Base-by-base conservation (phyloP, 2,329 filamentous ascomycete genomes). In the Lasiodiplodia citricola region DNA sequence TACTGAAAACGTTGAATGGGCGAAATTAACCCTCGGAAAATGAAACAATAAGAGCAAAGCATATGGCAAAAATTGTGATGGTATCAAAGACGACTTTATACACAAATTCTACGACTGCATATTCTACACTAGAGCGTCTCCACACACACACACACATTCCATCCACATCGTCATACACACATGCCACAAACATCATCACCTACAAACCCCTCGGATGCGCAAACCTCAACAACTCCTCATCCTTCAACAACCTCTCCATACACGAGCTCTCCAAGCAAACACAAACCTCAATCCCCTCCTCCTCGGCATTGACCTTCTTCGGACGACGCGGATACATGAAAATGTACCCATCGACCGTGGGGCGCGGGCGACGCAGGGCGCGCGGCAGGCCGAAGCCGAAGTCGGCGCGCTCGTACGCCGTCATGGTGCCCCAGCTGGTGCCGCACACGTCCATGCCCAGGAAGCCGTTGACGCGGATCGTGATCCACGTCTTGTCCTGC, bases 381-480 rank as follows among this genome's bases (percentile, higher is more conserved):
- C 50, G 62, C 7, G 73, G 75, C 52, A 68, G 16, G 4, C 76
- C 76, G 58, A 78, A 78, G 2, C 76, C 76, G 64, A 78, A 78
- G 65, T 78, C 74, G 65, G 76, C 74, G 47, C 66, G 67, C 57
- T 69, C 50, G 50, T 76, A 76, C 4, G 70, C 55, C n/a, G 66
- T 73, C 72, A 75, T 75, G 8, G 28, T 63, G 60, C 73, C 71
- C 75, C 75, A 77, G 69, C 71, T 73, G 18, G 74, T 73, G 18
- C 69, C 74, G 57, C 69, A 73, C 10, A 75, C 69, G 69, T 75
- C 75, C 55, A 75, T 65, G 23, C 74, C 74, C 8, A 76, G 56
- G 50, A 77, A 75, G 18, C 71, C 74, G 47, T 70, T 57, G 55
- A 75, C 67, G 41, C 68, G 64, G 11, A 76, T 60, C 55, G 70